Evolutionary conservation across 2,329 filamentous ascomycete species (phyloP).

Genomic region (Aspergillus awamori): DNA sequence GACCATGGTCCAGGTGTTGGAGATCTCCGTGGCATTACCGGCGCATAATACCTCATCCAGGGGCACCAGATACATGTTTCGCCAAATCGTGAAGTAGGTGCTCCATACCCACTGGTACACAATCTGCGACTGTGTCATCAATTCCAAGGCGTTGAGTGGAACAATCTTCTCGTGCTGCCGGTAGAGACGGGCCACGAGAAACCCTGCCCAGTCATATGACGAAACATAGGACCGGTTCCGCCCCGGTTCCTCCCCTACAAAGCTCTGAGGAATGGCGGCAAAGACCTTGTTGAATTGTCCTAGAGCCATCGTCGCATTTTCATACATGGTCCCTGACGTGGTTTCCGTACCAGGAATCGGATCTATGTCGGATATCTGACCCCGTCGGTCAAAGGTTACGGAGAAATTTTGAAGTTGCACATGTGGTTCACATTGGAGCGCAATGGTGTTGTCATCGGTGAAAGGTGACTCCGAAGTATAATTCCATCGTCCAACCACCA

Average conservation of each 20-base stretch:
- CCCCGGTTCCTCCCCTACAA: slow-evolving; percentile 29
- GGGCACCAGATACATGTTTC: slow-evolving; percentile 34
- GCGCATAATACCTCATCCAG: slow-evolving; percentile 24
- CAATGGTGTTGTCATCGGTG: slow-evolving; percentile 34
- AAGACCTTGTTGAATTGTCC: slow-evolving; percentile 42
- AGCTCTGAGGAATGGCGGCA: slow-evolving; percentile 38
- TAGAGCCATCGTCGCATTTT: slow-evolving; percentile 38
- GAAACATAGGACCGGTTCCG: slow-evolving; percentile 31
- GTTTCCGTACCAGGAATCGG: slow-evolving; percentile 25
- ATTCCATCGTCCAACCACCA: slow-evolving; percentile 39
- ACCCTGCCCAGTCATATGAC: slow-evolving; percentile 41
- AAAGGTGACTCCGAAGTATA: slow-evolving; percentile 29
- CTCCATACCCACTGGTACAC: slow-evolving; percentile 42
- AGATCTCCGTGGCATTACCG: slow-evolving; percentile 31
- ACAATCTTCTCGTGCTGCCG: slow-evolving; percentile 30
- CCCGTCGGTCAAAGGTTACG: slow-evolving; percentile 33
- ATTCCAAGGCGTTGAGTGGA: slow-evolving; percentile 23
- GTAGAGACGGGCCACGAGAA: slow-evolving; percentile 38
- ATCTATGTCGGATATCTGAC: slow-evolving; percentile 28
- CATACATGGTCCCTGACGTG: slow-evolving; percentile 31
- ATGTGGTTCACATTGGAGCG: slow-evolving; percentile 36
- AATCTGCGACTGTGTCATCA: slow-evolving; percentile 30
- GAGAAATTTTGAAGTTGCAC: slow-evolving; percentile 29
- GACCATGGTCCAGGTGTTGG: slow-evolving; percentile 36
- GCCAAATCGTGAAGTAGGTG: slow-evolving; percentile 41